These are phyloP conservation scores for Ilyonectria sp. DNA, from an alignment of 2,329 filamentous ascomycete species.

Conservation along the genomic window DNA sequence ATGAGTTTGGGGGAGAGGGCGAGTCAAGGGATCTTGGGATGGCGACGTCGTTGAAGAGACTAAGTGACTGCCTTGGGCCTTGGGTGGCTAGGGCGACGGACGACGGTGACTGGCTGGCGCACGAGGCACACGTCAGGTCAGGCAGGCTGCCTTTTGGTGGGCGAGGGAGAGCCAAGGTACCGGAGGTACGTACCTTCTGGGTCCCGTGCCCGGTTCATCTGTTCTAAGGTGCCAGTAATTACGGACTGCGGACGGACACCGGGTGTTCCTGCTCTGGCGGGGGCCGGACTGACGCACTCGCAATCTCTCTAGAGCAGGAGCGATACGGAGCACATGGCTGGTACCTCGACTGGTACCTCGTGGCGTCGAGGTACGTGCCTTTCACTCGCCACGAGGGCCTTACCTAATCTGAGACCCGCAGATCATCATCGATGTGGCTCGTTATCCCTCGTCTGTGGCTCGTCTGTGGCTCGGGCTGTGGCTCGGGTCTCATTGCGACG, in stretches of 20 bases:
- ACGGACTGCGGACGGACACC: constrained; percentile 7
- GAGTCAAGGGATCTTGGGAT: constrained; percentile 29
- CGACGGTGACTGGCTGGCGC: constrained; percentile 40
- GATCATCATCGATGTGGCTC: not conserved
- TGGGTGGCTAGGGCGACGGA: constrained; percentile 33
- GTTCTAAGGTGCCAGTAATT: constrained; percentile 5
- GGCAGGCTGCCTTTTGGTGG: constrained; percentile 24
- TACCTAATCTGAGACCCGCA: constrained; percentile 15
- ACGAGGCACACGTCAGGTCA: constrained; percentile 44
- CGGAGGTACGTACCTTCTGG: constrained; percentile 24
- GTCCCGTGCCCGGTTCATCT: constrained; percentile 29
- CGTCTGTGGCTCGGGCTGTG: constrained; percentile 19
- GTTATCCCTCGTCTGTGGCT: constrained; percentile 3
- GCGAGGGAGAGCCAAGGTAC: constrained; percentile 15
- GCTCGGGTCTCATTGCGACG: constrained; percentile 3
- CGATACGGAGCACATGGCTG: constrained; percentile 9
- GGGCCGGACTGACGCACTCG: constrained; percentile 30
- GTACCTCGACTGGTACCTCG: not conserved
- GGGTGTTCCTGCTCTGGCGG: constrained; percentile 10
- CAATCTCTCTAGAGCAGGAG: constrained; percentile 22
- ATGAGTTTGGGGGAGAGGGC: constrained; percentile 25
- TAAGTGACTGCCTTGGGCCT: constrained; percentile 38
- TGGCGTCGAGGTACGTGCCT: constrained; percentile 9
- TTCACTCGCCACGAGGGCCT: constrained; percentile 19
- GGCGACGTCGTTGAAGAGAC: constrained; percentile 34